phyloP scores from a whole-genome alignment of 768 basidiomycete species.

The Amanita brunnescens region DNA sequence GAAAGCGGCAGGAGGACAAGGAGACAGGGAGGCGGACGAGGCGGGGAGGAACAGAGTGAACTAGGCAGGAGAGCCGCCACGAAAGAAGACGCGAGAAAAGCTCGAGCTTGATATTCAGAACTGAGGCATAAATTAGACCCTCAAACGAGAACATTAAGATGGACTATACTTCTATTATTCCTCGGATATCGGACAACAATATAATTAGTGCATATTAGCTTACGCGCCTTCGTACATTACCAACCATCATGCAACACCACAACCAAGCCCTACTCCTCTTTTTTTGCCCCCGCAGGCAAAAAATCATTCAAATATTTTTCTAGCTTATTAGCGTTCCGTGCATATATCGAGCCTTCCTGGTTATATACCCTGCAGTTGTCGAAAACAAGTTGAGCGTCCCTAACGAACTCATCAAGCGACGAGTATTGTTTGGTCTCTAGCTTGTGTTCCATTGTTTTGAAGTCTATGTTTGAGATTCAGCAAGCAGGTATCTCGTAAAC shows the following conservation, averaged over 20 bases:
- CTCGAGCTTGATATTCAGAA: too few species aligned
- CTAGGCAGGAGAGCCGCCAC: too few species aligned
- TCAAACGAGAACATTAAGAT: too few species aligned
- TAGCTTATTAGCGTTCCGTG: slow-evolving; percentile 76
- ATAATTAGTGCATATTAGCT: background rate
- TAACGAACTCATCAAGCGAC: slow-evolving; percentile 62
- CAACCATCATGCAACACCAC: background rate
- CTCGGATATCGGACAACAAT: background rate
- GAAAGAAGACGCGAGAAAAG: too few species aligned
- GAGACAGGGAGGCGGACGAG: too few species aligned
- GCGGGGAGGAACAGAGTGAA: too few species aligned
- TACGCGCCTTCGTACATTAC: background rate
- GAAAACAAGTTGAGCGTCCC: slow-evolving; percentile 78
- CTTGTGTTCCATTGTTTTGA: slow-evolving; percentile 82
- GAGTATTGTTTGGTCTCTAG: slow-evolving; percentile 82
- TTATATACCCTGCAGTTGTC: slow-evolving; percentile 90
- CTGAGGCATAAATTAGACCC: too few species aligned
- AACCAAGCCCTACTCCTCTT: slow-evolving; percentile 12
- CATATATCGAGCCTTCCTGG: slow-evolving; percentile 68
- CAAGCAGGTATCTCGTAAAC: background rate
- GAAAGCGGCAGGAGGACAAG: too few species aligned
- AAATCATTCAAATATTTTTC: slow-evolving; percentile 68
- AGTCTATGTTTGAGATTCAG: slow-evolving; percentile 42
- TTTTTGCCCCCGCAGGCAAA: slow-evolving; percentile 26
- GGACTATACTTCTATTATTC: too few species aligned